Base-by-base conservation (phyloP, 2,329 filamentous ascomycete species). In the Colletotrichum costaricense region DNA sequence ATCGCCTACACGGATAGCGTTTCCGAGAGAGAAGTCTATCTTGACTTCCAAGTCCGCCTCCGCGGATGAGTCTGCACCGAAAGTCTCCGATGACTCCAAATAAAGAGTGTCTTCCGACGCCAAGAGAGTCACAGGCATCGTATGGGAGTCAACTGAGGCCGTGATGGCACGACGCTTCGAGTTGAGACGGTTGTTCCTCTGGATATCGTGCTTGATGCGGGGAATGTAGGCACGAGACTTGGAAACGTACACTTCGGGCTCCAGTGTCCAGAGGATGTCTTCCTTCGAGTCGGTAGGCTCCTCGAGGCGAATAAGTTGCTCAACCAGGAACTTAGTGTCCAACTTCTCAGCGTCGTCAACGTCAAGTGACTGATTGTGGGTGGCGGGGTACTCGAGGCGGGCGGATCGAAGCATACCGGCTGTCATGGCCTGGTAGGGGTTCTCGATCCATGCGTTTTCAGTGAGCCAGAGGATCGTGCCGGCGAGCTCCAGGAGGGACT, bases 391-490 rank as follows among this genome's bases (percentile, higher is more conserved):
- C 56, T 75, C 74, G 6, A 66, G 56, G 12, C 49, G 24, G n/a
- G 67, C 49, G 7, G 73, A 54, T 11, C 73, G 70, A 14, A 69
- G 56, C 38, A 75, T 35, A 14, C 74, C 75, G 4, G 64, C 55
- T 24, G 49, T 63, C 67, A 77, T 77, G 33, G 75, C 76, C 12
- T 73, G 58, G 54, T 74, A 69, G 2, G 78, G 76, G 19, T 75
- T 73, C 4, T 74, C 46, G 26, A 24, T 38, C 7, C 69, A 70
- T 14, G 75, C 63, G 5, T 75, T 74, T 24, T 64, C 65, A 4
- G 78, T 78, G n/a, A 76, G 63, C 77, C 77, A 79, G 22, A 79
- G 58, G 1, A 79, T 57, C n/a, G 54, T 65, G 2, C 60, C 59
- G 5, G 67, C 69, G 33, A 67, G 19, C 8, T 24, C 26, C 5